A percentile compares a stretch with the other conserved stretches of the same genome.
phyloP scores from a whole-genome alignment of 805 yeast species.

The Metschnikowia gruessii region DNA sequence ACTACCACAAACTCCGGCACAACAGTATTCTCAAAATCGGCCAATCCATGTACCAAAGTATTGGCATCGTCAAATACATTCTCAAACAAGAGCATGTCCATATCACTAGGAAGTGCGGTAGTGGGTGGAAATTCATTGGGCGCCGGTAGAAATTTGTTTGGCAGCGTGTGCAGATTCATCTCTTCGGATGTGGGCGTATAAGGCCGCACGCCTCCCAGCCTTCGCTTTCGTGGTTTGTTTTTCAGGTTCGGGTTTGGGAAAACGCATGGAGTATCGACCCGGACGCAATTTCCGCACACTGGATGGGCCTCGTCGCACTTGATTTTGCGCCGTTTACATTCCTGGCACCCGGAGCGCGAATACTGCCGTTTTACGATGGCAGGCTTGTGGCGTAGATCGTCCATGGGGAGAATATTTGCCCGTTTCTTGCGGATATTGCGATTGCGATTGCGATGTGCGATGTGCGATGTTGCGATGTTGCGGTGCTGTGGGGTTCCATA shows the following conservation, averaged over 20 bases:
- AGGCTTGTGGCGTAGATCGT: constrained; percentile 4
- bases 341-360: constrained; percentile 21
- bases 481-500: not conserved
- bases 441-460: no score
- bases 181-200: not conserved
- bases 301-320: constrained; percentile 22
- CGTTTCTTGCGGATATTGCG: no score
- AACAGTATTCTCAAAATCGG: constrained; percentile 18
- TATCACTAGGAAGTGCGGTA: not conserved
- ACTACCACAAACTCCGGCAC: not conserved
- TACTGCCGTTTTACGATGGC: constrained; percentile 18
- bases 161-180: not conserved
- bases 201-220: not conserved
- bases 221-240: constrained; percentile 12
- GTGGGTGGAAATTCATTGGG: not conserved
- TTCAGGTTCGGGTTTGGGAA: constrained; percentile 14
- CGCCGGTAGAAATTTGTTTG: not conserved
- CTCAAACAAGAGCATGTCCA: constrained; percentile 18
- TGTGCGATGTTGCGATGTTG: not conserved
- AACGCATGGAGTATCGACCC: constrained; percentile 13
- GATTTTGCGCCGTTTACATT: constrained; percentile 23
- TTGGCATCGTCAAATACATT: constrained; percentile 22
- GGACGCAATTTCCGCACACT: constrained; percentile 17
- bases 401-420: no score
- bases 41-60: constrained; percentile 18